Evolutionary conservation across 169 alveolate species (phyloP).

Genomic region (Plasmodium falciparum): DNA sequence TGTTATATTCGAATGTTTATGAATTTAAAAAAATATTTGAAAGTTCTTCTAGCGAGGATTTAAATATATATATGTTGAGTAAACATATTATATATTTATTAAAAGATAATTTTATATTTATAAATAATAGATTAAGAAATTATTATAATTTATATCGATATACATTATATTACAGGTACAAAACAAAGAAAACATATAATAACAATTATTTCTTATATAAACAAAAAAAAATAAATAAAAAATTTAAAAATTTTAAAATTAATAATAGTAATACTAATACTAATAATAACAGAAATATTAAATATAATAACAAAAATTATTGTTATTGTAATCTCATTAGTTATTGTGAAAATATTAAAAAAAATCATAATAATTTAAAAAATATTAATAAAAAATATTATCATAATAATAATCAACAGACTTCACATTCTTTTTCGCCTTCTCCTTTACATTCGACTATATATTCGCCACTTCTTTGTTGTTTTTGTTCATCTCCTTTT

Average conservation of each 20-base stretch:
- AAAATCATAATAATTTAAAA: no score
- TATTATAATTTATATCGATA: not conserved
- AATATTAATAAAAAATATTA: no score
- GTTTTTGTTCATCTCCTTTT: no score
- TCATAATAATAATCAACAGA: no score
- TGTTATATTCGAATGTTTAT: slow-evolving; percentile 33
- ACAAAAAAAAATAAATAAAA: not conserved
- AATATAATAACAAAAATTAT: not conserved
- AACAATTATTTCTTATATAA: not conserved
- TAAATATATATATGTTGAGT: slow-evolving; percentile 19
- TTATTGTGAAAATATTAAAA: no score
- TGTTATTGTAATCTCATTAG: no score
- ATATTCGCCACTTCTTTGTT: no score
- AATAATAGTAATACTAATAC: not conserved
- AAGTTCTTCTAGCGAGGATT: slow-evolving; percentile 19
- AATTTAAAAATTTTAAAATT: not conserved
- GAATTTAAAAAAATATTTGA: slow-evolving; percentile 33
- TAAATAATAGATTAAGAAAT: slow-evolving; percentile 11
- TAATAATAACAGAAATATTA: not conserved
- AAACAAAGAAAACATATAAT: not conserved
- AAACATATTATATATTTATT: slow-evolving; percentile 24
- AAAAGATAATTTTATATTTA: slow-evolving; percentile 21
- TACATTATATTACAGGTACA: not conserved
- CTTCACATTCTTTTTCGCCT: no score
- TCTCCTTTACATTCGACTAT: no score